Percentiles rank a stretch among this genome's conserved stretches.
phyloP scores from a whole-genome alignment of 768 basidiomycete genomes.

The Rhizopogon vesiculosus region DNA sequence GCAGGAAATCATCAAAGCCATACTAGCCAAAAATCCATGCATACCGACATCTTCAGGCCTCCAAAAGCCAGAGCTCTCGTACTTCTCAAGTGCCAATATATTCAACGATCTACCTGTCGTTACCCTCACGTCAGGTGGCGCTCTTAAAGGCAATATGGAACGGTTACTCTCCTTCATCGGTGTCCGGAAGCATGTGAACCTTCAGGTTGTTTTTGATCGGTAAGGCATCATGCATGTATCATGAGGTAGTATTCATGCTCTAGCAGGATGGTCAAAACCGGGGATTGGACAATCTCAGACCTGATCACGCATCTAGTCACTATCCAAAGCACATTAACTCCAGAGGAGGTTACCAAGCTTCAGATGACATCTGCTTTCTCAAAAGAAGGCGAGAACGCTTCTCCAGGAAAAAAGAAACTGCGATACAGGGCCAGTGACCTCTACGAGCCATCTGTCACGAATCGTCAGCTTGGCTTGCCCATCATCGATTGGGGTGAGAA shows the following conservation, averaged over 20 bases:
- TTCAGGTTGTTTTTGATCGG: conserved; percentile 92
- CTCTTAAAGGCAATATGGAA: conserved; percentile 68
- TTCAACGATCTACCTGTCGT: conserved; percentile 89
- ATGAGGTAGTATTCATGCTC: neutral
- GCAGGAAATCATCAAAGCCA: conserved; percentile 36
- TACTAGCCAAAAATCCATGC: conserved; percentile 40
- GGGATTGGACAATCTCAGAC: conserved; percentile 85
- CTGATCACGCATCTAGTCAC: conserved; percentile 85
- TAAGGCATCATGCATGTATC: conserved; percentile 21
- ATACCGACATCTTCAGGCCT: conserved; percentile 58
- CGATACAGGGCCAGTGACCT: conserved; percentile 68
- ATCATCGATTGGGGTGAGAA: conserved; percentile 83
- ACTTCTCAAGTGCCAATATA: conserved; percentile 81
- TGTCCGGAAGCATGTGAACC: conserved; percentile 86
- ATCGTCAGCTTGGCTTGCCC: conserved; percentile 72
- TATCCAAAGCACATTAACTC: conserved; percentile 58
- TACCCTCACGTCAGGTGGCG: conserved; percentile 55
- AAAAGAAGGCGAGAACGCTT: conserved; percentile 36
- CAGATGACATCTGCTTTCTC: conserved; percentile 72
- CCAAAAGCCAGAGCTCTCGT: conserved; percentile 65
- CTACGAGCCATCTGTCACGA: conserved; percentile 77
- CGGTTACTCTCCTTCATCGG: conserved; percentile 69
- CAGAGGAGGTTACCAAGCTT: conserved; percentile 53
- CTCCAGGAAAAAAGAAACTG: conserved; percentile 29
- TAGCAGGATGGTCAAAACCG: conserved; percentile 79